Evolutionary conservation across 108 stramenopile species (phyloP).

Genomic region (Nitzschia sp.): DNA sequence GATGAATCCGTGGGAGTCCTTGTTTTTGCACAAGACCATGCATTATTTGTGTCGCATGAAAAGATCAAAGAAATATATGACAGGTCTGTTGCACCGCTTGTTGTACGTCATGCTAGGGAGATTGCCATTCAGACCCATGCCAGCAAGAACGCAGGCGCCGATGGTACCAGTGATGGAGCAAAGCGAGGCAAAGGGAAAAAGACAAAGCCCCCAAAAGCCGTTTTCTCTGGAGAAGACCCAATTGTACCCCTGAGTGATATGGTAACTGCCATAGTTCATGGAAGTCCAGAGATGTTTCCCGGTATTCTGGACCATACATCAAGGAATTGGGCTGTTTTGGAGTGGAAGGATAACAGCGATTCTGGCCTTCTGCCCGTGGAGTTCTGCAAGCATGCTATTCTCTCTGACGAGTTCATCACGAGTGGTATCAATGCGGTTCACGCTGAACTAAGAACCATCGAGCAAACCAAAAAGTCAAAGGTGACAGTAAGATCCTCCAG

Average conservation of each 20-base stretch:
- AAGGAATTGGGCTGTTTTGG: not conserved
- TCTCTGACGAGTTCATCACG: slow-evolving; percentile 9
- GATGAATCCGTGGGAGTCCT: not conserved
- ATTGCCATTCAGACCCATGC: slow-evolving; percentile 24
- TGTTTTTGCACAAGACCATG: slow-evolving; percentile 6
- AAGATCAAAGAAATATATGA: slow-evolving; percentile 6
- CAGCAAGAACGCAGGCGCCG: not conserved
- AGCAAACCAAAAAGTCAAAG: slow-evolving; percentile 16
- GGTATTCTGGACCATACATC: not conserved
- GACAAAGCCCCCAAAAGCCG: not conserved
- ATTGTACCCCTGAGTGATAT: slow-evolving; percentile 19
- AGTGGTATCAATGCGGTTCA: slow-evolving; percentile 22
- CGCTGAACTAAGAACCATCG: slow-evolving; percentile 31
- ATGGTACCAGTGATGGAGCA: not conserved
- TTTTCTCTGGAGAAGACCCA: not conserved
- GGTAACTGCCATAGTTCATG: not conserved
- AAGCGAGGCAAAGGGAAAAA: slow-evolving; percentile 9
- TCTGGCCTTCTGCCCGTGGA: not conserved
- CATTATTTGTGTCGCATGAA: slow-evolving; percentile 11
- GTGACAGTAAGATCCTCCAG: slow-evolving; percentile 25
- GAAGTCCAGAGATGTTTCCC: too few species aligned
- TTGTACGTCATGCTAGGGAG: slow-evolving; percentile 30
- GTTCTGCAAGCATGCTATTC: slow-evolving; percentile 30
- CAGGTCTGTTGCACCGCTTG: slow-evolving; percentile 11
- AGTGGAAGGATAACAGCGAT: slow-evolving; percentile 5